Conservation (phyloP, 352 stramenopile genomes). For the Phytopythium cucurbitacearum region DNA sequence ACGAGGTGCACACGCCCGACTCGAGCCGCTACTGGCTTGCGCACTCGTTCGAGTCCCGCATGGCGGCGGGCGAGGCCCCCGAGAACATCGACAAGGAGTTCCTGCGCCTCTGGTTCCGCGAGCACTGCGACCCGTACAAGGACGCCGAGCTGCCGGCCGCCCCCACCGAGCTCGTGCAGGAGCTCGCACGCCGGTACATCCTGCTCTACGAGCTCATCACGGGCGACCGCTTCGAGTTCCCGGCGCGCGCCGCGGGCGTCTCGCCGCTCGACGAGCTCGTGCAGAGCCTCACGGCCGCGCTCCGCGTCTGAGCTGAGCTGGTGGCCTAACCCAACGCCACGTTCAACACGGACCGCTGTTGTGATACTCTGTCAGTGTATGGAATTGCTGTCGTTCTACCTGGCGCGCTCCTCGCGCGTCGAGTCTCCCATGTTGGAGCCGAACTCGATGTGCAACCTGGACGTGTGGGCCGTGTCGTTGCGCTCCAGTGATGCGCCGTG, state of each 20-base stretch:
- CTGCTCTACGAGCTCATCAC: slow-evolving; percentile 99
- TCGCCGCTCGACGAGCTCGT: slow-evolving; percentile 41
- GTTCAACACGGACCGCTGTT: too few species aligned
- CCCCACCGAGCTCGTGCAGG: slow-evolving; percentile 93
- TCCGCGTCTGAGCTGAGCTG: not conserved
- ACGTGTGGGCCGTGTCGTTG: too few species aligned
- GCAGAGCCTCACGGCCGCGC: slow-evolving; percentile 22
- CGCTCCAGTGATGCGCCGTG: too few species aligned
- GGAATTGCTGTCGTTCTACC: slow-evolving; percentile 1
- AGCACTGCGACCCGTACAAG: slow-evolving; percentile 99
- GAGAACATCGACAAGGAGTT: slow-evolving; percentile 99
- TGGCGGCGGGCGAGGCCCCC: slow-evolving; percentile 86
- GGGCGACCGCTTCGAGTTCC: slow-evolving; percentile 92
- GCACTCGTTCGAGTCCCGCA: slow-evolving; percentile 88
- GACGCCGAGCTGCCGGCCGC: slow-evolving; percentile 94
- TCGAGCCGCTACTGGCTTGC: slow-evolving; percentile 95
- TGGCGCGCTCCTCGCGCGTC: not conserved
- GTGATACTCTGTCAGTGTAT: not conserved
- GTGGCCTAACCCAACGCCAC: too few species aligned
- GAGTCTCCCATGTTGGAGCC: not conserved
- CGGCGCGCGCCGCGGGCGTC: slow-evolving; percentile 7
- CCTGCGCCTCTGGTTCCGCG: slow-evolving; percentile 96
- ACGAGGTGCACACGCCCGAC: slow-evolving; percentile 99
- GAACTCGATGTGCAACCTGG: too few species aligned
- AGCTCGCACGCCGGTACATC: slow-evolving; percentile 97